Percentiles rank a stretch among this genome's conserved stretches.
Conservation (phyloP, 371 early-diverging fungal genomes). For the Rhizoclosmatium hyalinum region DNA sequence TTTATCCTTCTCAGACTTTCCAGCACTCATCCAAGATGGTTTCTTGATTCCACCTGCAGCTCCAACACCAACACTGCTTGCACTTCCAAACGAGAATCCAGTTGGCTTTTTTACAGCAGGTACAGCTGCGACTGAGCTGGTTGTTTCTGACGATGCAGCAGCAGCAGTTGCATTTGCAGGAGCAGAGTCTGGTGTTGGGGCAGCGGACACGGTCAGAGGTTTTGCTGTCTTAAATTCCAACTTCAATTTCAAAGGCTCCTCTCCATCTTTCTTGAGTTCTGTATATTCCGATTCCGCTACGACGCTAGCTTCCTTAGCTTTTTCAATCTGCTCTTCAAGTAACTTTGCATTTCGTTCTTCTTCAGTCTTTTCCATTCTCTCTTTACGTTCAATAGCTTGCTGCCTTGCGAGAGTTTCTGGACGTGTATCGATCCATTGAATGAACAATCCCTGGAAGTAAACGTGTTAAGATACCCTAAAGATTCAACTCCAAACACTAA, state of each 20-base stretch:
- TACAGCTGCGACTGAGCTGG: neutral
- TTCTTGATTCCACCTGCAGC: constrained; percentile 12
- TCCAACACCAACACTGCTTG: neutral
- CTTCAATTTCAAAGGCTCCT: constrained; percentile 69
- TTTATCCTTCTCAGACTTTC: neutral
- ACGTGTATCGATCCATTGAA: constrained; percentile 90
- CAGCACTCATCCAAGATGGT: constrained; percentile 28
- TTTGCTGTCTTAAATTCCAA: constrained; percentile 43
- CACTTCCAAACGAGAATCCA: constrained; percentile 24
- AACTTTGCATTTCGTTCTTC: constrained; percentile 82
- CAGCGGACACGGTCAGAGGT: constrained; percentile 34
- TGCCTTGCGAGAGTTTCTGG: constrained; percentile 75
- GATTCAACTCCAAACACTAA: neutral
- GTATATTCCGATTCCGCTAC: constrained; percentile 45
- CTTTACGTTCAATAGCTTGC: constrained; percentile 85
- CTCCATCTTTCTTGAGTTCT: constrained; percentile 72
- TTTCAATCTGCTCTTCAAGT: constrained; percentile 82
- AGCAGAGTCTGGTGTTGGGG: constrained; percentile 32
- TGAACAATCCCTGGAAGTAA: constrained; percentile 73
- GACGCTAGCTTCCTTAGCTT: constrained; percentile 56
- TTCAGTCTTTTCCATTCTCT: constrained; percentile 78
- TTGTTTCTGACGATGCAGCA: neutral
- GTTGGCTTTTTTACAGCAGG: neutral
- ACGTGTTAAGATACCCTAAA: neutral
- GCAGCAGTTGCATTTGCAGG: constrained; percentile 36